Conservation (phyloP, 2,329 filamentous ascomycete genomes). For the Paracorniculantispora psalliotae region DNA sequence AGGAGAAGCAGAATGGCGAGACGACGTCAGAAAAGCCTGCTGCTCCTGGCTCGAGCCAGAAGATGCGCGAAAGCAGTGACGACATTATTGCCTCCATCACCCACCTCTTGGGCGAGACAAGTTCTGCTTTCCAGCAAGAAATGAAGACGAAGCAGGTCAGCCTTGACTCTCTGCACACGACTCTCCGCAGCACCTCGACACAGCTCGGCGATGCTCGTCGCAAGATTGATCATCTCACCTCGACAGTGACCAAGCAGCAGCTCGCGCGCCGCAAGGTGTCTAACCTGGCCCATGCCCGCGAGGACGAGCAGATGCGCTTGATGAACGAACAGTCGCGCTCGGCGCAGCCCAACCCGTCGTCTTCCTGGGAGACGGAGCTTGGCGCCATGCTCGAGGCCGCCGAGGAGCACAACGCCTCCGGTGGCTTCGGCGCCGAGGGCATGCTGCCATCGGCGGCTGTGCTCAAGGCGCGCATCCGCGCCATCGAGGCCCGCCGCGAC, state of each 20-base stretch:
- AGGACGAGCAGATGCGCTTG: conserved; percentile 58
- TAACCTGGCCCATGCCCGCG: conserved; percentile 70
- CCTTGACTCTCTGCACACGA: conserved; percentile 75
- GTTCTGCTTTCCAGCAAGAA: conserved; percentile 73
- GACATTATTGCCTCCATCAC: conserved; percentile 80
- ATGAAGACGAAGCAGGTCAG: conserved; percentile 78
- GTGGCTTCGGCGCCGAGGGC: conserved; percentile 32
- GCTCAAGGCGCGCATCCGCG: conserved; percentile 63
- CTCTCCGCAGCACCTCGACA: conserved; percentile 74
- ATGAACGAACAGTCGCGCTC: conserved; percentile 37
- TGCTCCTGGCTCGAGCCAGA: conserved; percentile 43
- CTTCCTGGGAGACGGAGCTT: conserved; percentile 51
- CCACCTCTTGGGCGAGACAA: conserved; percentile 72
- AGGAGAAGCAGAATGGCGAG: conserved; percentile 40
- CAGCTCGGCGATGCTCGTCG: conserved; percentile 74
- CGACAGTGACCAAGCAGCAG: conserved; percentile 58
- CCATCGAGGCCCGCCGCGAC: conserved; percentile 65
- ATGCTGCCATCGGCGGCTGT: conserved; percentile 55
- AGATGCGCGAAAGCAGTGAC: conserved; percentile 67
- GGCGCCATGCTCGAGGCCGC: conserved; percentile 42
- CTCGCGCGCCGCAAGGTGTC: conserved; percentile 65
- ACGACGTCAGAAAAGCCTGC: conserved; percentile 36
- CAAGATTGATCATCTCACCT: conserved; percentile 64
- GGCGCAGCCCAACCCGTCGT: conserved; percentile 40
- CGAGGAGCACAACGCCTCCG: conserved; percentile 26